A percentile compares a stretch with the other conserved stretches of the same genome.
phyloP scores from a whole-genome alignment of 495 filamentous ascomycete species.

The Penicillium subrubescens region DNA sequence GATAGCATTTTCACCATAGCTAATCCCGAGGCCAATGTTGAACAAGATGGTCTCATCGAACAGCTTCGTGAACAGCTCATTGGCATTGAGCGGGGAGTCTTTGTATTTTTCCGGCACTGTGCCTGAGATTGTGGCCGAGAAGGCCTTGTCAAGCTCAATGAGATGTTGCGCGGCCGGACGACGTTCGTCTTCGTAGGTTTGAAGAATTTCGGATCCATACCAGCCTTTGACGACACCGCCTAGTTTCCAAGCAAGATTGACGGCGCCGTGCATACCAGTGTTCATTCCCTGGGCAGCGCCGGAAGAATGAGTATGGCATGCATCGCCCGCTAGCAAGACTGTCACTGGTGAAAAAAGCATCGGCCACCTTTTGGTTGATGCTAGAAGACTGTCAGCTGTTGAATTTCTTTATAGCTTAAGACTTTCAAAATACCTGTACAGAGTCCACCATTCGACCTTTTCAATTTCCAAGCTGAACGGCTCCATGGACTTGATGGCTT shows the following conservation, averaged over 20 bases:
- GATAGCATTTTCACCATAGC: neutral
- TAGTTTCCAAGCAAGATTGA: constrained; percentile 54
- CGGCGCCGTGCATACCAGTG: constrained; percentile 52
- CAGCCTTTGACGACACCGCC: constrained; percentile 38
- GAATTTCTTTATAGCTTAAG: too few species aligned
- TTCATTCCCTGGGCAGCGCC: constrained; percentile 56
- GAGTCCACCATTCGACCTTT: constrained; percentile 57
- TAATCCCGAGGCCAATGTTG: neutral
- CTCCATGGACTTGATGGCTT: constrained; percentile 47
- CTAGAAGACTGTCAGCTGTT: constrained; percentile 33
- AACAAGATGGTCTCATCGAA: neutral
- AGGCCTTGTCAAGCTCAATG: constrained; percentile 51
- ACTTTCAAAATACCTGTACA: constrained; percentile 15
- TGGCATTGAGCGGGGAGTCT: neutral
- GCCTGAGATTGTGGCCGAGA: neutral
- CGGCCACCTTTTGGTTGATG: constrained; percentile 55
- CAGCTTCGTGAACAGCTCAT: neutral
- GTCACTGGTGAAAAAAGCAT: constrained; percentile 39
- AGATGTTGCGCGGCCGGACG: constrained; percentile 42
- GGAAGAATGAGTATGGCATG: constrained; percentile 51
- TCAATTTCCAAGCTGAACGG: constrained; percentile 49
- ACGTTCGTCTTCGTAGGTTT: constrained; percentile 47
- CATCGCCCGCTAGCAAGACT: constrained; percentile 51
- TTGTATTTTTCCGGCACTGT: neutral
- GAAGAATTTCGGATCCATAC: constrained; percentile 31